Evolutionary conservation across 352 stramenopile genomes (phyloP).

Genomic region (Globisporangium middletonii): DNA sequence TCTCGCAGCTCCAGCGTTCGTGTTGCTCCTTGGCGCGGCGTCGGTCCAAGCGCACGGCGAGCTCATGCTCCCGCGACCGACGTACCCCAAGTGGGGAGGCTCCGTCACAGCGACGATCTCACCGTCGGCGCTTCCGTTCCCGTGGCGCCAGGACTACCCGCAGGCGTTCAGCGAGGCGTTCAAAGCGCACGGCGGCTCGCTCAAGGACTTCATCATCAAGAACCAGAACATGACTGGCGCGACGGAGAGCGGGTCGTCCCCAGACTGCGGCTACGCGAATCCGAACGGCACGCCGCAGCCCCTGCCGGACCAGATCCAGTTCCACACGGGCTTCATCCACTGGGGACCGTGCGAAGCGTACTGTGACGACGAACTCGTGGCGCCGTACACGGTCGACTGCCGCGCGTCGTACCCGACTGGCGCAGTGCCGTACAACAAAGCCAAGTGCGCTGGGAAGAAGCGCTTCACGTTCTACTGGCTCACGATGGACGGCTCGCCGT

Average conservation of each 20-base stretch:
- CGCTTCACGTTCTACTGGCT: conserved; percentile 14
- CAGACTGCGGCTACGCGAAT: conserved; percentile 5
- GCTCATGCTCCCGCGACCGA: conserved; percentile 1
- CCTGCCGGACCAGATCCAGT: conserved; percentile 9
- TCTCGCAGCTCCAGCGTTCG: background rate
- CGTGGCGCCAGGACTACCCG: conserved; percentile 5
- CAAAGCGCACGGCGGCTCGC: conserved; percentile 4
- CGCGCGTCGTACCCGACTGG: conserved; percentile 6
- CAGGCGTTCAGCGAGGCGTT: conserved; percentile 6
- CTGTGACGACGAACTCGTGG: conserved; percentile 10
- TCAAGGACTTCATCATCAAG: conserved; percentile 28
- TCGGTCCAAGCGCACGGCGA: conserved; percentile 3
- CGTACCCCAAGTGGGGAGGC: conserved; percentile 6
- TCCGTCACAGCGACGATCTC: conserved; percentile 3
- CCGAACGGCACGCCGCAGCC: conserved; percentile 5
- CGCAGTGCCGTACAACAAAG: conserved; percentile 10
- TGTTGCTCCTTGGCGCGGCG: background rate
- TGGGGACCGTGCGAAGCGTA: conserved; percentile 14
- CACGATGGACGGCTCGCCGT: conserved; percentile 13
- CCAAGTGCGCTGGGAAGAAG: conserved; percentile 9
- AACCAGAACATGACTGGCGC: conserved; percentile 21
- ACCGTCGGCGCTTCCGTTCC: conserved; percentile 2
- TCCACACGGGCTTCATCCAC: conserved; percentile 19
- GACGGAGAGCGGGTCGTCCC: background rate
- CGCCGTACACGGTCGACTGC: conserved; percentile 12